A percentile compares a stretch with the other conserved stretches of the same genome.
phyloP scores from a whole-genome alignment of 176 grass and related monocot genomes.

The Oryza officinalis region DNA sequence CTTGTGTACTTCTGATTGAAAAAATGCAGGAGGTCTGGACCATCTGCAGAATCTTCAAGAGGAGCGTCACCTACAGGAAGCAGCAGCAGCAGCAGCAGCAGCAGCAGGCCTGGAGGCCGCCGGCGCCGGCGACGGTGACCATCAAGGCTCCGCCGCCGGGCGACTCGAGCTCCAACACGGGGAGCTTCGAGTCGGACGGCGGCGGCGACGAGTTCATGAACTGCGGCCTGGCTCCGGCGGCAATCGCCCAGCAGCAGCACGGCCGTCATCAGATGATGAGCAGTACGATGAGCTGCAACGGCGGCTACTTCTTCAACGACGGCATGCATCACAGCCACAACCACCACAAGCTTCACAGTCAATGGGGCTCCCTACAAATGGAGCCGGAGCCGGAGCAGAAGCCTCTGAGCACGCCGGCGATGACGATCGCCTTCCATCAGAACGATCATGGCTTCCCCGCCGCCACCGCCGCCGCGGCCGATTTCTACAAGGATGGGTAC shows the following conservation, averaged over 20 bases:
- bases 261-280: neutral
- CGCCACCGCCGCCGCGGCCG: neutral
- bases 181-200: slow-evolving; percentile 63
- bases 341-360: slow-evolving; percentile 24
- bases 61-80: slow-evolving; percentile 63
- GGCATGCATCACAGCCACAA: neutral
- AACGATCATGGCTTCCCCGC: slow-evolving; percentile 15
- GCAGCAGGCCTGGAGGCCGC: slow-evolving; percentile 41
- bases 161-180: slow-evolving; percentile 63
- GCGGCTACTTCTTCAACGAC: slow-evolving; percentile 31
- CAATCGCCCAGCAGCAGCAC: slow-evolving; percentile 28
- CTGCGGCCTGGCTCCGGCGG: slow-evolving; percentile 24
- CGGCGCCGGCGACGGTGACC: neutral
- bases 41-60: slow-evolving; percentile 85
- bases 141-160: slow-evolving; percentile 8
- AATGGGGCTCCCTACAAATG: slow-evolving; percentile 35
- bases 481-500: slow-evolving; percentile 55
- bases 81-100: slow-evolving; percentile 28
- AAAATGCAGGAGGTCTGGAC: slow-evolving; percentile 88
- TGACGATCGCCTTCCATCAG: slow-evolving; percentile 44
- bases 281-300: neutral
- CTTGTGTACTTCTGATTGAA: neutral
- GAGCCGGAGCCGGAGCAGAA: slow-evolving; percentile 32
- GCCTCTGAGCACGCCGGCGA: slow-evolving; percentile 18
- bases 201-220: slow-evolving; percentile 58